A percentile compares a stretch with the other conserved stretches of the same genome.
phyloP scores from a whole-genome alignment of 108 stramenopile genomes.

The Hondaea fermentalgiana region DNA sequence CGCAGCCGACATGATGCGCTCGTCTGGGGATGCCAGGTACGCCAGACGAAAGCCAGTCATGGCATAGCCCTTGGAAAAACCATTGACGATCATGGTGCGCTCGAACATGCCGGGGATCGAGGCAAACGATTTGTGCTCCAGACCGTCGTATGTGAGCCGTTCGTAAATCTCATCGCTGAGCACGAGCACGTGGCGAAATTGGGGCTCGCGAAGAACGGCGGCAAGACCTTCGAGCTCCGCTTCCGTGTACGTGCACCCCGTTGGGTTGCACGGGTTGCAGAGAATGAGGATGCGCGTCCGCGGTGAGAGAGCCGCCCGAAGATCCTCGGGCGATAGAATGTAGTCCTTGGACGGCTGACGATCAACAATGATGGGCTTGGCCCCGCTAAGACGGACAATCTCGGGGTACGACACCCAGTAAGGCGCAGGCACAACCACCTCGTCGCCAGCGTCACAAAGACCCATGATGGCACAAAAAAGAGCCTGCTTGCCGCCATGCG shows the following conservation, averaged over 20 bases:
- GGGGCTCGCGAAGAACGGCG: constrained; percentile 46
- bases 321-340: constrained; percentile 59
- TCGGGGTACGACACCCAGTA: constrained; percentile 95
- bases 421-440: constrained; percentile 82
- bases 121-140: constrained; percentile 69
- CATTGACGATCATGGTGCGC: constrained; percentile 82
- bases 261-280: constrained; percentile 95
- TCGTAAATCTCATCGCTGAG: constrained; percentile 96
- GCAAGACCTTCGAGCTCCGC: constrained; percentile 58
- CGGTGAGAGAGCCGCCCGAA: constrained; percentile 58
- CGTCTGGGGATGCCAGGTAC: constrained; percentile 67
- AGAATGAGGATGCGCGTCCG: constrained; percentile 73
- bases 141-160: constrained; percentile 72
- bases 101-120: constrained; percentile 63
- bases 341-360: constrained; percentile 70
- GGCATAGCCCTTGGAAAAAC: constrained; percentile 86
- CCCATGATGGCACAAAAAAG: constrained; percentile 82
- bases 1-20: constrained; percentile 57
- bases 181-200: constrained; percentile 63
- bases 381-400: constrained; percentile 78
- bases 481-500: constrained; percentile 90
- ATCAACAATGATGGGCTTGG: constrained; percentile 70
- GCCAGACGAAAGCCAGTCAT: constrained; percentile 93
- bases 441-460: constrained; percentile 70
- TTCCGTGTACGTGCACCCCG: constrained; percentile 68